phyloP scores from a whole-genome alignment of 139 green algal genomes.

The Chlamydomonas incerta region DNA sequence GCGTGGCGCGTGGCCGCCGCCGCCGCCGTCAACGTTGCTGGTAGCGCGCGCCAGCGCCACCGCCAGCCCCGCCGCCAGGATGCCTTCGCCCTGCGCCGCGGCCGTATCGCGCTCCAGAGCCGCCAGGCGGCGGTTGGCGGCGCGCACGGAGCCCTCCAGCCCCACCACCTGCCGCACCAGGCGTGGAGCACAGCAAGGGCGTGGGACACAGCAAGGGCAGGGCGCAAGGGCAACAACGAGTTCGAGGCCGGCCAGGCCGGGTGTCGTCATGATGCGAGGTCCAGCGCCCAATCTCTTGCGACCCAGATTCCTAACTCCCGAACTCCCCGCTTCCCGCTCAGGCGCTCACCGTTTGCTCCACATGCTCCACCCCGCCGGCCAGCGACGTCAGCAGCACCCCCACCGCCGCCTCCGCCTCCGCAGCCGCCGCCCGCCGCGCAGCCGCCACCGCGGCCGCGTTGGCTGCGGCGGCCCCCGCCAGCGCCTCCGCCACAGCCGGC shows the following conservation, averaged over 20 bases:
- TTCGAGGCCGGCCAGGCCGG: not conserved
- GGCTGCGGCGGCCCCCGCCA: not conserved
- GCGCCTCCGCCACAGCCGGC: not conserved
- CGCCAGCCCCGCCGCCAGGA: not conserved
- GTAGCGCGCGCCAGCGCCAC: too few species aligned
- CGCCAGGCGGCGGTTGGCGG: conserved; percentile 11
- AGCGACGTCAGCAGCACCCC: not conserved
- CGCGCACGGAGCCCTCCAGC: not conserved
- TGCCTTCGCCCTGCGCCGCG: not conserved
- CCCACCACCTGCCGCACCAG: not conserved
- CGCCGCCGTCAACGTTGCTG: too few species aligned
- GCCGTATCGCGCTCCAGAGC: conserved; percentile 9
- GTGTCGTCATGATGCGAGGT: too few species aligned
- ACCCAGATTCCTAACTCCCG: too few species aligned
- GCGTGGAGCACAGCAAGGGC: too few species aligned
- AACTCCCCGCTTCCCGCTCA: too few species aligned
- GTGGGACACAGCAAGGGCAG: not conserved
- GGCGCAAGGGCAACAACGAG: not conserved
- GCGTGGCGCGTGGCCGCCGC: too few species aligned
- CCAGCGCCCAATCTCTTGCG: too few species aligned
- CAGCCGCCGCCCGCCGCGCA: not conserved
- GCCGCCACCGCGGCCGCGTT: not conserved
- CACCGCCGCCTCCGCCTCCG: not conserved
- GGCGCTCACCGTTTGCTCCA: not conserved
- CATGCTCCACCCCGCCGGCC: not conserved